A percentile compares a stretch with the other conserved stretches of the same genome.
Evolutionary conservation across 129 eudicot genomes (phyloP).

Genomic region (Lonicera japonica): DNA sequence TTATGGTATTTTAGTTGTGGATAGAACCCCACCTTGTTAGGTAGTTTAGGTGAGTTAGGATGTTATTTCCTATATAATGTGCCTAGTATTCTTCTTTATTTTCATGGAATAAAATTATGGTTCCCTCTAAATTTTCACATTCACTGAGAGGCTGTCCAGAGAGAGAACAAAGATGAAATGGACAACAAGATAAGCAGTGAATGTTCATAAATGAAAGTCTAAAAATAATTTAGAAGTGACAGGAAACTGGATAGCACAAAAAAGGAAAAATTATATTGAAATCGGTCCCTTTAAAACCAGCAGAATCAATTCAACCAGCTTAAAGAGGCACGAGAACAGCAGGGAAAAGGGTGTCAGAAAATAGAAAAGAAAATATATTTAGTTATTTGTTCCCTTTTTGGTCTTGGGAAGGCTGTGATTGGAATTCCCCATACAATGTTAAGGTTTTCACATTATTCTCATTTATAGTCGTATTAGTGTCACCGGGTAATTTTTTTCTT

Average conservation of each 20-base stretch:
- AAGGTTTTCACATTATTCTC: background rate
- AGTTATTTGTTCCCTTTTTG: background rate
- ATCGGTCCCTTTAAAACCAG: background rate
- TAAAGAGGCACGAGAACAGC: background rate
- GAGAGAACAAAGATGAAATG: background rate
- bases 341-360: no score
- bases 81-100: no score
- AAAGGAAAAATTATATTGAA: background rate
- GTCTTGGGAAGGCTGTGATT: background rate
- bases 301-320: background rate
- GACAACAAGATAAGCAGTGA: background rate
- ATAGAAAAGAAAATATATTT: background rate
- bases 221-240: background rate
- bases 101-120: no score
- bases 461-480: background rate
- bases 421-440: background rate
- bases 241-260: background rate
- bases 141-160: slow-evolving; percentile 37
- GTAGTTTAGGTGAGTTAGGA: no score
- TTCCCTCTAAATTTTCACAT: no score
- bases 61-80: no score
- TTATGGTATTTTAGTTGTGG: no score
- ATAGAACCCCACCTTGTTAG: no score
- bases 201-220: no score
- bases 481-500: no score